phyloP scores from a whole-genome alignment of 2,329 filamentous ascomycete species.

The Pyrenophora graminea region DNA sequence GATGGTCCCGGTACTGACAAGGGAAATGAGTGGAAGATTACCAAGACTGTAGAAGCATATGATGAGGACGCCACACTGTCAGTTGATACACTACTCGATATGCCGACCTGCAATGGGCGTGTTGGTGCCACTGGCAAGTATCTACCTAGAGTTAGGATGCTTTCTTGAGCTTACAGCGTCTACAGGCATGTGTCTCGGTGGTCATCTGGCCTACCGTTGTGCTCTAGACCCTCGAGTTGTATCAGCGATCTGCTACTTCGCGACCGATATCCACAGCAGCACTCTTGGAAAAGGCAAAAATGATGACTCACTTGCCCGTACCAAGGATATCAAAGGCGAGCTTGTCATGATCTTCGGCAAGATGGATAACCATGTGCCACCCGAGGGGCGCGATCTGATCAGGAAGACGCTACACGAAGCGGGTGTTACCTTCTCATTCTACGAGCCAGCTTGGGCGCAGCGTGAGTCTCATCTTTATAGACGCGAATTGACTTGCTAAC shows the following conservation, averaged over 20 bases:
- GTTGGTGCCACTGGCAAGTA: conserved; percentile 53
- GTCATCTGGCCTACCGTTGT: conserved; percentile 77
- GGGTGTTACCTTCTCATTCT: conserved; percentile 75
- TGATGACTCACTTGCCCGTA: conserved; percentile 65
- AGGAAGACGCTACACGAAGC: conserved; percentile 78
- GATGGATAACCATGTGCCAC: conserved; percentile 86
- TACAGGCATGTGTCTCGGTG: conserved; percentile 80
- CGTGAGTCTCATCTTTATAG: conserved; percentile 53
- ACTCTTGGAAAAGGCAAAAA: conserved; percentile 72
- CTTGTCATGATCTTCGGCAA: conserved; percentile 90
- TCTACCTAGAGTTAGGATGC: background rate
- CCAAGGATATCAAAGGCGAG: conserved; percentile 74
- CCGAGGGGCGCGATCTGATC: conserved; percentile 80
- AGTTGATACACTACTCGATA: conserved; percentile 47
- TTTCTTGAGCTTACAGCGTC: conserved; percentile 61
- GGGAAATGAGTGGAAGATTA: conserved; percentile 84
- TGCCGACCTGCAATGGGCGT: conserved; percentile 68
- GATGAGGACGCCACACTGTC: conserved; percentile 62
- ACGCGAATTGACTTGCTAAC: background rate
- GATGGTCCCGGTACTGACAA: conserved; percentile 85
- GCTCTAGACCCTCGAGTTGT: conserved; percentile 76
- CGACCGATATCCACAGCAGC: conserved; percentile 83
- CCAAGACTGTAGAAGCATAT: conserved; percentile 84
- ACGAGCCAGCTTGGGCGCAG: conserved; percentile 91
- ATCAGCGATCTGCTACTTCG: conserved; percentile 85